These are phyloP conservation scores for Nepenthes gracilis DNA, from an alignment of 148 eudicot genomes.

Conservation along the genomic window DNA sequence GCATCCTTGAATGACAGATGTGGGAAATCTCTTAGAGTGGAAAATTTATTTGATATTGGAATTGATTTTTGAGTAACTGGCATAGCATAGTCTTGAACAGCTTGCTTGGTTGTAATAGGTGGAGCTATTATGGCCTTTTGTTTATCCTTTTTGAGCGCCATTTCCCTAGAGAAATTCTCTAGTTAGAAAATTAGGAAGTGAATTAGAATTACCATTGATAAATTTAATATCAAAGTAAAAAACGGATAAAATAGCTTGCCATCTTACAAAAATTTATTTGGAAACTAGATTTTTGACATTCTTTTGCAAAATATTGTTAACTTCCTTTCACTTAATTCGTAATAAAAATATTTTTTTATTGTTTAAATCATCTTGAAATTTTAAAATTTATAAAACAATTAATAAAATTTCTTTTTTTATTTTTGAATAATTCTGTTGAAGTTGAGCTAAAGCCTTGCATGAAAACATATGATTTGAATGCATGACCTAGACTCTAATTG, in stretches of 20 bases:
- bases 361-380: constrained; percentile 7
- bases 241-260: neutral
- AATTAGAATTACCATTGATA: neutral
- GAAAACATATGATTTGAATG: neutral
- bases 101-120: no score
- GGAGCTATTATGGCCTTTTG: no score
- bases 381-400: neutral
- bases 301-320: neutral
- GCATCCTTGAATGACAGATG: no score
- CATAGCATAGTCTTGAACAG: no score
- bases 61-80: no score
- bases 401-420: constrained; percentile 5
- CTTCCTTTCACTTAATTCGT: neutral
- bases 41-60: no score
- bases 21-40: no score
- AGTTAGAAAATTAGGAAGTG: neutral
- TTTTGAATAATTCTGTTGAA: neutral
- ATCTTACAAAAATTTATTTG: neutral
- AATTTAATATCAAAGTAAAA: neutral
- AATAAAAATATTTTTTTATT: constrained; percentile 4
- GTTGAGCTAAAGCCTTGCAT: neutral
- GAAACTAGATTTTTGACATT: neutral
- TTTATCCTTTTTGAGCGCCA: no score
- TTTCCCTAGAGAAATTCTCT: neutral
- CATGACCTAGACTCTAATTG: neutral